Percentiles rank a stretch among this genome's conserved stretches.
Evolutionary conservation across 2,329 filamentous ascomycete genomes (phyloP).

Genomic region (Arthrinium phaeospermum): DNA sequence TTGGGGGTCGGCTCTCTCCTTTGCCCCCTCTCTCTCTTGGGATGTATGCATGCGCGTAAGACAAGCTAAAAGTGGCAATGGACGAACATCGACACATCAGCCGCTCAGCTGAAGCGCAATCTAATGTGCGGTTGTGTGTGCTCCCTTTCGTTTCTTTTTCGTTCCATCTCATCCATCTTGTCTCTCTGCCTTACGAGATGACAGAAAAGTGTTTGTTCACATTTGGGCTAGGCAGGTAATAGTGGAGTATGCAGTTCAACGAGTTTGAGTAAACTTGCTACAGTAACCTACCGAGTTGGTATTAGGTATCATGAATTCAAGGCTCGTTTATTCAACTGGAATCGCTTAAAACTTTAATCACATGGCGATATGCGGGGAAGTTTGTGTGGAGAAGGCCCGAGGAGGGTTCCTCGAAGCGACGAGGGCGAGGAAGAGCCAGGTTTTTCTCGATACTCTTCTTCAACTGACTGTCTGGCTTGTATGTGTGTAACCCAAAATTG

Average conservation of each 20-base stretch:
- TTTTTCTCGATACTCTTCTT: background rate
- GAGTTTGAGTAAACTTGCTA: no score
- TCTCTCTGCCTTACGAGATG: background rate
- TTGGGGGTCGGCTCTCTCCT: no score
- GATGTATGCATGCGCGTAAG: constrained; percentile 1
- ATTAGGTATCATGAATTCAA: no score
- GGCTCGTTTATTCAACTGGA: background rate
- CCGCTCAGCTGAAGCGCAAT: constrained; percentile 9
- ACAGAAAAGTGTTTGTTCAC: background rate
- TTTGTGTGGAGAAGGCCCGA: background rate
- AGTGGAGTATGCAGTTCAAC: no score
- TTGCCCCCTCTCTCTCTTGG: background rate
- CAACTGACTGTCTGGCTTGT: background rate
- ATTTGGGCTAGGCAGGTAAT: no score
- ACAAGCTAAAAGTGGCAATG: background rate
- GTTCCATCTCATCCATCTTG: background rate
- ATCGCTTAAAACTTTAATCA: background rate
- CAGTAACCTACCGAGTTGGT: background rate
- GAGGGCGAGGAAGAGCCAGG: no score
- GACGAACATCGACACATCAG: background rate
- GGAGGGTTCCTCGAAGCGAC: background rate
- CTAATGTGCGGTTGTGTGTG: background rate
- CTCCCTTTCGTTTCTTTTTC: background rate
- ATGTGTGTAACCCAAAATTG: background rate
- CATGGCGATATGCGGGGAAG: constrained; percentile 1